phyloP scores from a whole-genome alignment of 1,284 basidiomycete species.

The Cutaneotrichosporon mucoides region DNA sequence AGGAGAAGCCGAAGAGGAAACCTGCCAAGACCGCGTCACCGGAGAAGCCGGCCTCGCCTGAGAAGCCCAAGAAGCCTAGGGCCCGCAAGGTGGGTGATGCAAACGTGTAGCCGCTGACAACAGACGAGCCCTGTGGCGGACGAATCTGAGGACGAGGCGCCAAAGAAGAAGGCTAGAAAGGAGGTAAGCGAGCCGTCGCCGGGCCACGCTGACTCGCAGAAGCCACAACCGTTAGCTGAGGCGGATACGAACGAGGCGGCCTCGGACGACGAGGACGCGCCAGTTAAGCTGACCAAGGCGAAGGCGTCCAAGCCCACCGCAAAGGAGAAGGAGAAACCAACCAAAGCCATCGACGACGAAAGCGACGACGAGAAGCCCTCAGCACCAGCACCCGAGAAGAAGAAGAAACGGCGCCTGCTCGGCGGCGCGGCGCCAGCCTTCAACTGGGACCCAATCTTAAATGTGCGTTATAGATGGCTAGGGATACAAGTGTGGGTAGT shows the following conservation, averaged over 20 bases:
- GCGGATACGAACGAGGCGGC: not conserved
- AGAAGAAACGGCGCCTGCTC: constrained; percentile 41
- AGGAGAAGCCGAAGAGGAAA: constrained; percentile 3
- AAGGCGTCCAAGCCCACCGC: not conserved
- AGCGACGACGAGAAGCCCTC: not conserved
- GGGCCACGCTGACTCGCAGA: not conserved
- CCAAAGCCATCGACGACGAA: not conserved
- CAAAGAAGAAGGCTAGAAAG: constrained; percentile 31
- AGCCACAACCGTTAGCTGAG: not conserved
- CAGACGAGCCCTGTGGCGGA: constrained; percentile 24
- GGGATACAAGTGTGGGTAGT: not conserved
- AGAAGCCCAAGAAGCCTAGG: constrained; percentile 2
- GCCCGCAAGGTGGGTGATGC: not conserved
- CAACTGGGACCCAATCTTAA: constrained; percentile 42
- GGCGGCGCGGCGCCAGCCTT: constrained; percentile 30
- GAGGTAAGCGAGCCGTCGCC: constrained; percentile 1
- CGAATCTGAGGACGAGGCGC: constrained; percentile 23
- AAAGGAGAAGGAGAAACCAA: no score
- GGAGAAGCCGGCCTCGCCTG: not conserved
- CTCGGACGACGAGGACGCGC: not conserved
- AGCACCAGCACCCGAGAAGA: not conserved
- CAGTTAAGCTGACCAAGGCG: not conserved
- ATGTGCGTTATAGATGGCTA: constrained; percentile 25
- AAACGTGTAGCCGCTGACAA: not conserved
- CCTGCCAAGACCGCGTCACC: not conserved